Conservation (phyloP, 2,329 filamentous ascomycete species). For the Cephalotrichum gorgonifer region DNA sequence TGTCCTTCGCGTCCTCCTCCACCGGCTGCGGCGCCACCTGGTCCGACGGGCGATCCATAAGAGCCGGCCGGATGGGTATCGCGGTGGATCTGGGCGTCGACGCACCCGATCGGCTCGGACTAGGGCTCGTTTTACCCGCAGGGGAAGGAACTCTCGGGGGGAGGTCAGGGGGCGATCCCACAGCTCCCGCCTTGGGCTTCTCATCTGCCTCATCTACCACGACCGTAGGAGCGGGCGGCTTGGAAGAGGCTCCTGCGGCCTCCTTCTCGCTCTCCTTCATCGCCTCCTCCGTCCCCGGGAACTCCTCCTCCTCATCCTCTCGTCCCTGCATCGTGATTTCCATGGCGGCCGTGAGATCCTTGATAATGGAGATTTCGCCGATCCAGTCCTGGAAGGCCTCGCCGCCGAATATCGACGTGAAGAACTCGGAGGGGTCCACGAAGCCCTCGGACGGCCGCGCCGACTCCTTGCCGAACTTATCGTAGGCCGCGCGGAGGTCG, state of each 20-base stretch:
- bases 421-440: conserved; percentile 94
- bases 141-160: conserved; percentile 22
- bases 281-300: conserved; percentile 47
- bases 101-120: conserved; percentile 22
- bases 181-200: conserved; percentile 16
- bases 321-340: conserved; percentile 79
- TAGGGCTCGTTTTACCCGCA: conserved; percentile 9
- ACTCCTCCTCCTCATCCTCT: conserved; percentile 28
- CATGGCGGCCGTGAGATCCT: conserved; percentile 96
- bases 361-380: conserved; percentile 96
- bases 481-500: conserved; percentile 82
- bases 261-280: conserved; percentile 43
- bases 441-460: conserved; percentile 88
- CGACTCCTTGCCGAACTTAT: conserved; percentile 93
- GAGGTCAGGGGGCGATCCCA: conserved; percentile 14
- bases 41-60: conserved; percentile 75
- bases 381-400: conserved; percentile 95
- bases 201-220: conserved; percentile 21
- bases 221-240: conserved; percentile 23
- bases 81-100: conserved; percentile 31
- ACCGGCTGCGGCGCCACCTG: conserved; percentile 55
- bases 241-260: conserved; percentile 16
- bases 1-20: conserved; percentile 46
- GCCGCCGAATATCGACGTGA: conserved; percentile 95
- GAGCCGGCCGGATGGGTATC: conserved; percentile 71